A percentile compares a stretch with the other conserved stretches of the same genome.
Evolutionary conservation across 1,284 basidiomycete genomes (phyloP).

Genomic region (Hemileia vastatrix): DNA sequence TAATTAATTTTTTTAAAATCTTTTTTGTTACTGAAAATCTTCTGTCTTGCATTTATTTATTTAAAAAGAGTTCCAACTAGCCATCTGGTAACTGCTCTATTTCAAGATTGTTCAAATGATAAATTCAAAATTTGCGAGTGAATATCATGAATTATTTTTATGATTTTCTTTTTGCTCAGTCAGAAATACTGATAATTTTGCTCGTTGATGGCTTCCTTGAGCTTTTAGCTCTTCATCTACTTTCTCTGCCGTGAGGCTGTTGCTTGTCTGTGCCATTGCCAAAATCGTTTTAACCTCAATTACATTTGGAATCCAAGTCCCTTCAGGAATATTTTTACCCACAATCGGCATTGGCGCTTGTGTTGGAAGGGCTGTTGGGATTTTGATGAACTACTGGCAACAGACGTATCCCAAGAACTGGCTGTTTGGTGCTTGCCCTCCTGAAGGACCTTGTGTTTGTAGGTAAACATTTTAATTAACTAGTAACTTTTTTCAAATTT

Average conservation of each 20-base stretch:
- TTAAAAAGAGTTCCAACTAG: constrained; percentile 56
- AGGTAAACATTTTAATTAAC: background rate
- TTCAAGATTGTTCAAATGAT: constrained; percentile 56
- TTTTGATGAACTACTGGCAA: constrained; percentile 56
- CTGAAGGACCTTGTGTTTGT: constrained; percentile 21
- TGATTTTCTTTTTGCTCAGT: too few relatives aligned
- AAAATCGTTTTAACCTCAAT: constrained; percentile 8
- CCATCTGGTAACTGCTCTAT: constrained; percentile 60
- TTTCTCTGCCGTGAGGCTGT: constrained; percentile 38
- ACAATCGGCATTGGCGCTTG: constrained; percentile 49
- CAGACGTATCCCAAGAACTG: constrained; percentile 17
- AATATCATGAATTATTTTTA: constrained; percentile 32
- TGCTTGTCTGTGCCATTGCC: constrained; percentile 55
- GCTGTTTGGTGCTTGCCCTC: constrained; percentile 21
- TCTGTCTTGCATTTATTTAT: background rate
- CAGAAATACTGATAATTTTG: constrained; percentile 45
- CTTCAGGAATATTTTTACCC: constrained; percentile 55
- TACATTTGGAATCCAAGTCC: constrained; percentile 52
- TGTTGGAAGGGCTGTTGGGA: constrained; percentile 63
- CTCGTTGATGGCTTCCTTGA: constrained; percentile 46
- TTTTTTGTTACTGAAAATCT: background rate
- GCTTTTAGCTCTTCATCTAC: constrained; percentile 35
- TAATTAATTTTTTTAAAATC: too few relatives aligned
- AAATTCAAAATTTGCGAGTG: constrained; percentile 73
- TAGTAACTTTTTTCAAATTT: background rate